Base-by-base conservation (phyloP, 495 filamentous ascomycete species). In the Neurospora sp. region DNA sequence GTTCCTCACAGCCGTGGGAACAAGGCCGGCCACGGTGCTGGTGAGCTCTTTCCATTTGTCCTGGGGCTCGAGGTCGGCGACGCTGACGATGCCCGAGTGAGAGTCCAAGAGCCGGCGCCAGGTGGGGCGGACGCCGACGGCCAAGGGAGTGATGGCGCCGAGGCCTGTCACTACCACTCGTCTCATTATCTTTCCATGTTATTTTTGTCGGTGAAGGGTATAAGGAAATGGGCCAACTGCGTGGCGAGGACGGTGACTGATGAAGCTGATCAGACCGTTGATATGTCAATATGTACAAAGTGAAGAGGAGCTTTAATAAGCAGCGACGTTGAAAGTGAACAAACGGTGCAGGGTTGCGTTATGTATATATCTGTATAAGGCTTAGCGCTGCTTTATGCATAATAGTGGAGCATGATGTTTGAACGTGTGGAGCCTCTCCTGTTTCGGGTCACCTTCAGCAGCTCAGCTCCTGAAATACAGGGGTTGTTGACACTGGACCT, bases 111-210 rank as follows among this genome's bases (percentile, higher is more conserved):
- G 88, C 48, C 91, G 90, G 48, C 82, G 88, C 96, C 96, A 99
- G 62, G 93, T 91, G 24, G 84, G 89, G 71, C 88, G 90, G 74
- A 91, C 86, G 48, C 95, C 94, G 45, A 97, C 89, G 71, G 92
- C 95, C 28, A 99, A 86, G 69, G 96, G 96, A 71, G 96, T 97
- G 71, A 99, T 89, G 77, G 93, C 93, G 54, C 96, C 96, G 70
- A 99, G 86, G 79, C 96, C 96, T 66, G 96, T 98, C 77, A 98
- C 91, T 77, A 98, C 96, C 77, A 98, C 96, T 76, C 93, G 90
- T 82, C 94, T 91, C 95, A 97, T 96, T 11, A 71, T 75, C 13
- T 42, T 71, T 71, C 77, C 78, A 78, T 78, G 38, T 73, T 71
- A 6, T 73, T 66, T 36, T 66, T 7, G 28, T 4, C 5, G 2